These are phyloP conservation scores for Auricularia sp. DNA, from an alignment of 768 basidiomycete species.

Conservation along the genomic window DNA sequence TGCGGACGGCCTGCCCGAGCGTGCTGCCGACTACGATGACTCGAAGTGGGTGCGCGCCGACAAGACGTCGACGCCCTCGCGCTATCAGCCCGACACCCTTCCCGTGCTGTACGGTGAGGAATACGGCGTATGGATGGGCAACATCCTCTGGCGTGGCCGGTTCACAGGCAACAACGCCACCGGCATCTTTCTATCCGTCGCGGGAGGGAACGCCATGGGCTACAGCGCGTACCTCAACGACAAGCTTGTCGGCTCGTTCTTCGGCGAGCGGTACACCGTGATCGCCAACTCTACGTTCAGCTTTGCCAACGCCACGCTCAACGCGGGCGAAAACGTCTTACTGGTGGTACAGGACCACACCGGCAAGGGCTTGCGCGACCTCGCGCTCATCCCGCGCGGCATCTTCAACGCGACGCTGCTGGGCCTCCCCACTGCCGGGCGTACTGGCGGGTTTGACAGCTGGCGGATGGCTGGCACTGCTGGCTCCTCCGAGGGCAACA, in stretches of 20 bases:
- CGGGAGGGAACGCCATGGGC: conserved; percentile 39
- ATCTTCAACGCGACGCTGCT: conserved; percentile 1
- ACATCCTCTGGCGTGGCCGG: conserved; percentile 39
- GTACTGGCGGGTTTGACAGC: not conserved
- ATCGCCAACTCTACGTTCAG: conserved; percentile 36
- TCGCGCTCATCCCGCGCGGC: not conserved
- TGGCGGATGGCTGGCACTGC: not conserved
- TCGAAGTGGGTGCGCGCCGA: not conserved
- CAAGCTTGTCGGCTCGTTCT: conserved; percentile 34
- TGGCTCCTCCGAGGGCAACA: not conserved
- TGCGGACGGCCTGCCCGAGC: not conserved
- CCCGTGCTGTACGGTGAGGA: not conserved
- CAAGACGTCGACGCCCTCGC: not conserved
- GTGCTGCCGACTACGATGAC: not conserved
- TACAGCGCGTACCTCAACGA: conserved; percentile 45
- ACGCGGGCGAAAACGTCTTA: conserved; percentile 34
- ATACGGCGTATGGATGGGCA: conserved; percentile 15
- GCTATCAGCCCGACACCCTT: not conserved
- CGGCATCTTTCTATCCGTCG: conserved; percentile 30
- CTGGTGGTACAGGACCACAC: conserved; percentile 35
- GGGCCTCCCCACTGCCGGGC: not conserved
- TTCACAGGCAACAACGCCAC: conserved; percentile 38
- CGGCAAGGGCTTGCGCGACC: conserved; percentile 1
- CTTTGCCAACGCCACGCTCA: conserved; percentile 26
- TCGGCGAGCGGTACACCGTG: conserved; percentile 13